Percentiles rank a stretch among this genome's conserved stretches.
These are phyloP conservation scores for Candida germanica DNA, from an alignment of 805 yeast species.

Conservation along the genomic window DNA sequence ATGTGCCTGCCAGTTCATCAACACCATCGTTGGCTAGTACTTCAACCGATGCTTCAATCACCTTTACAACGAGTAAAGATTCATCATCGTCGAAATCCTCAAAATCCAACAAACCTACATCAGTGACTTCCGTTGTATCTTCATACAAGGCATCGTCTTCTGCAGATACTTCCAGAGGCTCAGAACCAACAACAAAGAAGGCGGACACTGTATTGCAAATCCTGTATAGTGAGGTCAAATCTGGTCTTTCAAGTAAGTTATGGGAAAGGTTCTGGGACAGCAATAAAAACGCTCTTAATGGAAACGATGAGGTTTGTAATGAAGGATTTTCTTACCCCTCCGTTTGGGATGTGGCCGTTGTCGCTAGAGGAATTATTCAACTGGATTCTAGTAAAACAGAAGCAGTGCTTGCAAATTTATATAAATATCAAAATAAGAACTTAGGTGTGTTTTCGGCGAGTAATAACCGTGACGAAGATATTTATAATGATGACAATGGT, in stretches of 20 bases:
- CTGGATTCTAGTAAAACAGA: conserved; percentile 11
- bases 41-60: no score
- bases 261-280: conserved; percentile 22
- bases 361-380: conserved; percentile 17
- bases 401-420: conserved; percentile 13
- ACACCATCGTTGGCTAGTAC: no score
- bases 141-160: no score
- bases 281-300: conserved; percentile 13
- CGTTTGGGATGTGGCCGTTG: conserved; percentile 28
- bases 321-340: conserved; percentile 15
- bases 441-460: conserved; percentile 22
- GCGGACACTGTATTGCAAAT: no score
- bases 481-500: conserved; percentile 29
- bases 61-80: no score
- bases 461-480: conserved; percentile 19
- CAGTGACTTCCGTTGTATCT: no score
- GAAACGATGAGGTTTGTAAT: conserved; percentile 18
- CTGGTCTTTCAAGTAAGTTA: neutral
- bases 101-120: no score
- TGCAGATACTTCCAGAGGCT: neutral
- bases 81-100: no score
- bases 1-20: no score
- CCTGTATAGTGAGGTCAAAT: neutral
- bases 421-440: conserved; percentile 16
- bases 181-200: no score